These are phyloP conservation scores for Glaciozyma antarctica DNA, from an alignment of 768 basidiomycete species.

Conservation along the genomic window DNA sequence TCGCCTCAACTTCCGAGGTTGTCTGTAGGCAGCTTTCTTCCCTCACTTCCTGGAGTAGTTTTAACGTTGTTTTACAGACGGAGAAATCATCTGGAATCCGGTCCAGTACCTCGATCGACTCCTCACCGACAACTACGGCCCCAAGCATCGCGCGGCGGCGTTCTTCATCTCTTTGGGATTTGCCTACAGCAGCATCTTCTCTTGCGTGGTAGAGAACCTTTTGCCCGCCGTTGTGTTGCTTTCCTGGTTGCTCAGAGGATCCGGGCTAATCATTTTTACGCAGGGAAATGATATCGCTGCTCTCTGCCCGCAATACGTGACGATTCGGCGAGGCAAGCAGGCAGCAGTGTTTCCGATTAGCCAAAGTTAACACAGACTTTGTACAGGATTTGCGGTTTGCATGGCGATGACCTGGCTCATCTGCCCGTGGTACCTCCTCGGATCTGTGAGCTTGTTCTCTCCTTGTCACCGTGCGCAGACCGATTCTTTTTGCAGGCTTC, in stretches of 20 bases:
- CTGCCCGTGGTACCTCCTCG: conserved; percentile 30
- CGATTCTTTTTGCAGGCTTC: conserved; percentile 9
- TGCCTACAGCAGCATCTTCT: conserved; percentile 34
- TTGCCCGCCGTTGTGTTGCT: background rate
- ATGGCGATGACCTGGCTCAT: background rate
- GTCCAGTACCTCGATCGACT: conserved; percentile 33
- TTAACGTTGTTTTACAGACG: background rate
- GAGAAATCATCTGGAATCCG: conserved; percentile 34
- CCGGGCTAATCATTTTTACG: too few species aligned
- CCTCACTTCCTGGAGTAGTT: background rate
- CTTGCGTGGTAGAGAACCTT: conserved; percentile 33
- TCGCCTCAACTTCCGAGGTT: conserved; percentile 29
- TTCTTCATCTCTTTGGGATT: conserved; percentile 36
- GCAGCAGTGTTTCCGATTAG: conserved; percentile 16
- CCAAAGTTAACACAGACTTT: background rate
- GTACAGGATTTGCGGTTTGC: background rate
- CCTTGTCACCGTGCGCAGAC: background rate
- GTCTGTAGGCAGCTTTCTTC: conserved; percentile 21
- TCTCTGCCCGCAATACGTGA: conserved; percentile 32
- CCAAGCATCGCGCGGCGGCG: conserved; percentile 31
- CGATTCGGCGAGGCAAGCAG: conserved; percentile 32
- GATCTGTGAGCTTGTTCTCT: background rate
- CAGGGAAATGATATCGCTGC: conserved; percentile 35
- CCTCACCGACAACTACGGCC: conserved; percentile 35
- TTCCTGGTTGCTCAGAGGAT: too few species aligned